Evolutionary conservation across 1,284 basidiomycete genomes (phyloP).

Genomic region (Pterulicium gracile): DNA sequence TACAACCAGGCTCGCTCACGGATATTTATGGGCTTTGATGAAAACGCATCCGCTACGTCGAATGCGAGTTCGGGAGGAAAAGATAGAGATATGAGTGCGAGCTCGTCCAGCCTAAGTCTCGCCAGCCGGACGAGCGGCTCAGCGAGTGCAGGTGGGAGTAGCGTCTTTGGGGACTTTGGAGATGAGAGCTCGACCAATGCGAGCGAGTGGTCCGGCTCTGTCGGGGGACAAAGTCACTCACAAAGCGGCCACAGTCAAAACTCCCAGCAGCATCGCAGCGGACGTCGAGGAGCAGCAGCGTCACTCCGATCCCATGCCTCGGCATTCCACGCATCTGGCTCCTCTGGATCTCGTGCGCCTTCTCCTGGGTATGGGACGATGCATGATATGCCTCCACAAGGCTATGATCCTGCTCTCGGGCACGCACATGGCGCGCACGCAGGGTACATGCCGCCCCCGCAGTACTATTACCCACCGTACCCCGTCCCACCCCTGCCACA

Average conservation of each 20-base stretch:
- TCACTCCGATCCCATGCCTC: slow-evolving; percentile 41
- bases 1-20: slow-evolving; percentile 74
- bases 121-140: slow-evolving; percentile 61
- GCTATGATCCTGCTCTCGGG: slow-evolving; percentile 24
- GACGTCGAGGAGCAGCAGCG: no score
- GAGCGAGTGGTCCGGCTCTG: slow-evolving; percentile 67
- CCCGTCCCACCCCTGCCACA: slow-evolving; percentile 18
- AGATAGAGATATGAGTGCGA: slow-evolving; percentile 64
- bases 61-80: slow-evolving; percentile 62
- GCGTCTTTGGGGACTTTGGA: slow-evolving; percentile 49
- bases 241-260: slow-evolving; percentile 29
- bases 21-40: slow-evolving; percentile 74
- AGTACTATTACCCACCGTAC: slow-evolving; percentile 29
- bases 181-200: slow-evolving; percentile 68
- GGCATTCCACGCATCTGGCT: slow-evolving; percentile 45
- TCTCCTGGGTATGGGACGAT: slow-evolving; percentile 60
- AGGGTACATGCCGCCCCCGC: slow-evolving; percentile 24
- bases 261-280: slow-evolving; percentile 38
- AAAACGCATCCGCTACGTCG: no score
- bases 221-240: slow-evolving; percentile 42
- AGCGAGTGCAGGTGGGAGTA: slow-evolving; percentile 45
- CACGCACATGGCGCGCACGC: slow-evolving; percentile 26
- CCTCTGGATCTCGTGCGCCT: slow-evolving; percentile 62
- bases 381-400: slow-evolving; percentile 45
- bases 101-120: slow-evolving; percentile 62